Conservation (phyloP, 345 rosid genomes). For the Kandelia obovata region DNA sequence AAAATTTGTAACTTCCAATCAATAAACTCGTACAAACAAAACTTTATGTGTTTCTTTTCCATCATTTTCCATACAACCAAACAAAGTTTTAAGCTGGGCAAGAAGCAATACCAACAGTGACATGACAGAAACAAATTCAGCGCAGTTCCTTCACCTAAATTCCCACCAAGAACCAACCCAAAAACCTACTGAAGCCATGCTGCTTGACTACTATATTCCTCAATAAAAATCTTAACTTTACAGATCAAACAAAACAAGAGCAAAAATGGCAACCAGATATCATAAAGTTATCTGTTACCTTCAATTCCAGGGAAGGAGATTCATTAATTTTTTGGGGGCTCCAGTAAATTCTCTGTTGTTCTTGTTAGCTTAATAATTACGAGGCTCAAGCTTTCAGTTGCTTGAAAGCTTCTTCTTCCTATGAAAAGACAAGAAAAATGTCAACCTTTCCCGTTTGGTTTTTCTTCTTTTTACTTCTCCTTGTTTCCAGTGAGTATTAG, state of each 20-base stretch:
- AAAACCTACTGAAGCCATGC: background rate
- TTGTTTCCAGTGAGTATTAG: too few relatives aligned
- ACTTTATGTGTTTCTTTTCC: background rate
- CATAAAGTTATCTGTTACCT: conserved; percentile 3
- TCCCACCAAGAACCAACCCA: background rate
- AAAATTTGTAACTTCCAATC: background rate
- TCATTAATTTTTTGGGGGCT: conserved; percentile 5
- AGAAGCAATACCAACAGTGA: background rate
- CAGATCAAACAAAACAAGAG: conserved; percentile 1
- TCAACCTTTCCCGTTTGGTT: background rate
- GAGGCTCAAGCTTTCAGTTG: conserved; percentile 14
- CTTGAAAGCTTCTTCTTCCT: conserved; percentile 38
- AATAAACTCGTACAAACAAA: background rate
- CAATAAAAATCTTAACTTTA: background rate
- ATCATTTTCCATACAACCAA: conserved; percentile 1
- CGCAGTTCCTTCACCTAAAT: background rate
- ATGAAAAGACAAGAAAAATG: conserved; percentile 19
- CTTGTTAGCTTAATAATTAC: background rate
- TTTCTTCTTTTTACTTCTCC: background rate
- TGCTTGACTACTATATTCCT: background rate
- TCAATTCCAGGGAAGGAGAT: conserved; percentile 11
- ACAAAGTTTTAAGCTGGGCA: background rate
- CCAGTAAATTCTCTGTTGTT: background rate
- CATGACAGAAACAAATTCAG: background rate
- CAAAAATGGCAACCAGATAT: background rate